These are phyloP conservation scores for Leishmania amazonensis DNA, from an alignment of 208 protist species.

Conservation along the genomic window DNA sequence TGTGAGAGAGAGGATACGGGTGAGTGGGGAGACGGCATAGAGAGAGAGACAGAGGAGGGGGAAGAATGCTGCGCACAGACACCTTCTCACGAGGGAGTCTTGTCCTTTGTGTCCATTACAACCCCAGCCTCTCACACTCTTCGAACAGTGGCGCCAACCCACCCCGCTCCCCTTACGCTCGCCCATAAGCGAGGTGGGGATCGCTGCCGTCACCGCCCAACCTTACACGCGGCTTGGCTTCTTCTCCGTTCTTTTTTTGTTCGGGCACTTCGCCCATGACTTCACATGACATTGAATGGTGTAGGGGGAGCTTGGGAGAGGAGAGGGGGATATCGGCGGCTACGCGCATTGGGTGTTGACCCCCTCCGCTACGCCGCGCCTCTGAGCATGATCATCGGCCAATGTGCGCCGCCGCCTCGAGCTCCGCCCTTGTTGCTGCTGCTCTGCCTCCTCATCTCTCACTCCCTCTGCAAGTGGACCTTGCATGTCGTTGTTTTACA, in stretches of 20 bases:
- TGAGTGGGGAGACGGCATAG: neutral
- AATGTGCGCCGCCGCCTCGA: too few species aligned
- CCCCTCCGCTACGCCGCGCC: neutral
- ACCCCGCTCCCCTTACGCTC: too few species aligned
- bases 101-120: neutral
- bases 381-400: neutral
- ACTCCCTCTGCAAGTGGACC: neutral
- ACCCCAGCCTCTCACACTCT: neutral
- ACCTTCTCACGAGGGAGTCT: neutral
- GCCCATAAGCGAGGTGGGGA: neutral
- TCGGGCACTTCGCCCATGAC: neutral
- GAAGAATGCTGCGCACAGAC: neutral
- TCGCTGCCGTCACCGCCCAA: neutral
- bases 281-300: neutral
- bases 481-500: neutral
- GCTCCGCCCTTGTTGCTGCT: too few species aligned
- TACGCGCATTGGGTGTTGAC: neutral
- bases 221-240: neutral
- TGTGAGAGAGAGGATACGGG: neutral
- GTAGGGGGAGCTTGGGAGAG: neutral
- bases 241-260: neutral
- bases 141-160: neutral
- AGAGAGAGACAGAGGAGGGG: neutral
- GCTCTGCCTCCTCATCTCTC: too few species aligned
- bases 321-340: neutral